A percentile compares a stretch with the other conserved stretches of the same genome.
phyloP scores from a whole-genome alignment of 2,329 filamentous ascomycete species.

The Fusarium lyarnte region DNA sequence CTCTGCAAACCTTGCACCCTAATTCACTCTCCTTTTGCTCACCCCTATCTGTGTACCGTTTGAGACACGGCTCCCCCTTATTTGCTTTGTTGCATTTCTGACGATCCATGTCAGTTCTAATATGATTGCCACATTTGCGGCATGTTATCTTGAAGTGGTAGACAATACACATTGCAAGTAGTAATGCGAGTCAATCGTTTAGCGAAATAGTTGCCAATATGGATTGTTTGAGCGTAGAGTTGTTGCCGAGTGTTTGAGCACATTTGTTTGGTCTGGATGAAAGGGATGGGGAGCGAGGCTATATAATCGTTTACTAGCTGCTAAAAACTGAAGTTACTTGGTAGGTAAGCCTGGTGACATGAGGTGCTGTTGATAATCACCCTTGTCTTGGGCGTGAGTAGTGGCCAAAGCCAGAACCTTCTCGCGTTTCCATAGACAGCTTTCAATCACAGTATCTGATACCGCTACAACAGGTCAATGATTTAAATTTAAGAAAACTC shows the following conservation, averaged over 20 bases:
- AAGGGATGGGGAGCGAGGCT: rapidly evolving
- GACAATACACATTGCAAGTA: not conserved
- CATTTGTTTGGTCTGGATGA: not conserved
- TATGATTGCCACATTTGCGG: not conserved
- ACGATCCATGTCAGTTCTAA: not conserved
- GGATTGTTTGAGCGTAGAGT: not conserved
- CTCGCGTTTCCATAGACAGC: rapidly evolving
- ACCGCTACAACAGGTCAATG: no score
- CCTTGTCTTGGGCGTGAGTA: not conserved
- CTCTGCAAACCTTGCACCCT: not conserved
- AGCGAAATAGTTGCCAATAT: rapidly evolving
- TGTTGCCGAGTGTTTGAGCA: not conserved
- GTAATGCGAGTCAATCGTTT: rapidly evolving
- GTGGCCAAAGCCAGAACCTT: rapidly evolving
- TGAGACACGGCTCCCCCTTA: not conserved
- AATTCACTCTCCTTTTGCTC: not conserved
- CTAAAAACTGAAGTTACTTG: no score
- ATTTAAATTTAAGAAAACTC: no score
- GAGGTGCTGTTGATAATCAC: rapidly evolving
- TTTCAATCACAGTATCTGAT: no score
- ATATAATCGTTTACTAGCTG: rapidly evolving
- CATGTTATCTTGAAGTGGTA: not conserved
- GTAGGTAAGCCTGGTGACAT: rapidly evolving
- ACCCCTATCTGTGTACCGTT: not conserved
- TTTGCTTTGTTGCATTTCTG: not conserved